A percentile compares a stretch with the other conserved stretches of the same genome.
These are phyloP conservation scores for Fusarium globosum DNA, from an alignment of 2,329 filamentous ascomycete species.

Conservation along the genomic window DNA sequence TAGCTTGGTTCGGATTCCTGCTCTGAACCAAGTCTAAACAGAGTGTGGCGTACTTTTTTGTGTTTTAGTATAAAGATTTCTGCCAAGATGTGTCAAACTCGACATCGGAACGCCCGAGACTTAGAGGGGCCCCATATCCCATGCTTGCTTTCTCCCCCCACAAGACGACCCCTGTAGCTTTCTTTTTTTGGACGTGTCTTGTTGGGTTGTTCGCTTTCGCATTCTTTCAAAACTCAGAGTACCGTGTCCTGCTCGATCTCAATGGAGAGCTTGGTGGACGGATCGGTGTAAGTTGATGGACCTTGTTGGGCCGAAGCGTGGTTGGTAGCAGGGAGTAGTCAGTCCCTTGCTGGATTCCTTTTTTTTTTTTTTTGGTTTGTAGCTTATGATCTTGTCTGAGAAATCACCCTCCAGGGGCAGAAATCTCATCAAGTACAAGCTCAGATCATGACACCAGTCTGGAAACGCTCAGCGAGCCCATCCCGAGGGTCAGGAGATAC, in stretches of 20 bases:
- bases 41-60: constrained; percentile 13
- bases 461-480: constrained; percentile 39
- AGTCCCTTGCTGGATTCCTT: neutral
- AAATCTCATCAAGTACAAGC: constrained; percentile 3
- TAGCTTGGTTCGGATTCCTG: constrained; percentile 1
- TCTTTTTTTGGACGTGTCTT: neutral
- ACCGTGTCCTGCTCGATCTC: constrained; percentile 27
- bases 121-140: neutral
- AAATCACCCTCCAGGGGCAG: constrained; percentile 52
- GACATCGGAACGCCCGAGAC: constrained; percentile 2
- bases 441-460: constrained; percentile 32
- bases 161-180: neutral
- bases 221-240: neutral
- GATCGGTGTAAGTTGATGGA: constrained; percentile 4
- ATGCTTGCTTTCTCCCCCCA: neutral
- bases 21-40: neutral
- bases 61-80: constrained; percentile 3
- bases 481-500: constrained; percentile 53
- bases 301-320: constrained; percentile 1
- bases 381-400: constrained; percentile 55
- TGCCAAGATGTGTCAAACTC: neutral
- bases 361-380: neutral
- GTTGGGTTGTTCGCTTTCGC: neutral
- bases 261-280: constrained; percentile 22
- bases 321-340: neutral